Evolutionary conservation across 306 rosid species (phyloP).

Genomic region (Cucumis melo): DNA sequence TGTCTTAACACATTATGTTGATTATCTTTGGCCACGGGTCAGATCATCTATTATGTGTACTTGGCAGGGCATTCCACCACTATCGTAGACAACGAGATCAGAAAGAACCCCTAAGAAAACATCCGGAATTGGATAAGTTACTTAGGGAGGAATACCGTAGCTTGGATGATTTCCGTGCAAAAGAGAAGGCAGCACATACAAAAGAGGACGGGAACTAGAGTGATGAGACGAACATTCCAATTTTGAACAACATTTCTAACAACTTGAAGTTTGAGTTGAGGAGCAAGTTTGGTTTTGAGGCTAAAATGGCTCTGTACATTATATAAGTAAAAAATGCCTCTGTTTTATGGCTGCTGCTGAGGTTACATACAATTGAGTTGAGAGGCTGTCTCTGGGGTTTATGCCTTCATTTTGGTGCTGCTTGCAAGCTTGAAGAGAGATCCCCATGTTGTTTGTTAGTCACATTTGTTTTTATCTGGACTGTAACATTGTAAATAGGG

Average conservation of each 20-base stretch:
- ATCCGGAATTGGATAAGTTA: slow-evolving; percentile 63
- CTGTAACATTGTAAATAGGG: slow-evolving; percentile 6
- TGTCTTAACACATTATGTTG: neutral
- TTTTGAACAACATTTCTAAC: slow-evolving; percentile 28
- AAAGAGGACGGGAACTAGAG: slow-evolving; percentile 29
- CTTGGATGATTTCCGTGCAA: slow-evolving; percentile 73
- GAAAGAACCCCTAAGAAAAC: slow-evolving; percentile 41
- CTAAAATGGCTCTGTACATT: slow-evolving; percentile 31
- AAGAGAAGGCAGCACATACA: slow-evolving; percentile 32
- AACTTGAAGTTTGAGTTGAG: slow-evolving; percentile 4
- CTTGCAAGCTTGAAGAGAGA: slow-evolving; percentile 36
- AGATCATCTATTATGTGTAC: neutral
- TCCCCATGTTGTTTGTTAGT: slow-evolving; percentile 22
- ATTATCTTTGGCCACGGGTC: neutral
- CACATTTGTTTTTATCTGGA: neutral
- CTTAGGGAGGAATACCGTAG: slow-evolving; percentile 67
- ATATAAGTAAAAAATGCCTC: slow-evolving; percentile 16
- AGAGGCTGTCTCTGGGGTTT: slow-evolving; percentile 22
- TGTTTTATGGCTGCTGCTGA: slow-evolving; percentile 1
- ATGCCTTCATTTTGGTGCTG: slow-evolving; percentile 30
- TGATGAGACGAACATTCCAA: slow-evolving; percentile 18
- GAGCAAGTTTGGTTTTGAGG: slow-evolving; percentile 29
- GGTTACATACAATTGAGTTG: neutral
- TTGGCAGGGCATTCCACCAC: slow-evolving; percentile 95
- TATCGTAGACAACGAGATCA: slow-evolving; percentile 39